These are phyloP conservation scores for Trichophyton simii DNA, from an alignment of 2,329 filamentous ascomycete genomes.

Conservation along the genomic window DNA sequence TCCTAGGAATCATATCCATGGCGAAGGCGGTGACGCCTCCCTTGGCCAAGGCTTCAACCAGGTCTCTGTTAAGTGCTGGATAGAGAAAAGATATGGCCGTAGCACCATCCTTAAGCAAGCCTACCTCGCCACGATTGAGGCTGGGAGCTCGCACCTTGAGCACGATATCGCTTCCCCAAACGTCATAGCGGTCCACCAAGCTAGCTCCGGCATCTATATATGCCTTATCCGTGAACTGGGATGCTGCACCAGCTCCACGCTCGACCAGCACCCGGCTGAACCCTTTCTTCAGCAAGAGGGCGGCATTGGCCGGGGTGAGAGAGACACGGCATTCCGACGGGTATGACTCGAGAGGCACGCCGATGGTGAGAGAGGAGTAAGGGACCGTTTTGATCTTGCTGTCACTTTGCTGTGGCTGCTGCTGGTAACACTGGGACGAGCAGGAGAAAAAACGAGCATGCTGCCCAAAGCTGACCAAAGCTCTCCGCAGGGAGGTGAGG, in stretches of 20 bases:
- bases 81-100: slow-evolving; percentile 76
- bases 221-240: slow-evolving; percentile 64
- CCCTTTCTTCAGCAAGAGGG: slow-evolving; percentile 72
- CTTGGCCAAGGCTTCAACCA: slow-evolving; percentile 60
- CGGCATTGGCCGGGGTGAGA: slow-evolving; percentile 71
- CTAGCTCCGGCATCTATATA: slow-evolving; percentile 69
- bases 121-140: slow-evolving; percentile 50
- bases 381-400: slow-evolving; percentile 32
- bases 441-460: slow-evolving; percentile 11
- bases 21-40: slow-evolving; percentile 66
- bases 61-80: slow-evolving; percentile 62
- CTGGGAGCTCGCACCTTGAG: slow-evolving; percentile 72
- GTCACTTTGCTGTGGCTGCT: slow-evolving; percentile 5
- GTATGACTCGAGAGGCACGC: slow-evolving; percentile 67
- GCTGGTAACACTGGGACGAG: slow-evolving; percentile 2
- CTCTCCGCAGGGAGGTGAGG: slow-evolving; percentile 6
- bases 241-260: slow-evolving; percentile 62
- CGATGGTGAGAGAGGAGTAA: slow-evolving; percentile 61
- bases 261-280: slow-evolving; percentile 67
- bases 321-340: slow-evolving; percentile 71
- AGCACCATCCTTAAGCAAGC: slow-evolving; percentile 53
- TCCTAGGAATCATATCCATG: slow-evolving; percentile 87
- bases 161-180: slow-evolving; percentile 69
- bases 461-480: slow-evolving; percentile 5
- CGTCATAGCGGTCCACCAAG: slow-evolving; percentile 53